Evolutionary conservation across 441 rosid genomes (phyloP).

Genomic region (Biscutella laevigata): DNA sequence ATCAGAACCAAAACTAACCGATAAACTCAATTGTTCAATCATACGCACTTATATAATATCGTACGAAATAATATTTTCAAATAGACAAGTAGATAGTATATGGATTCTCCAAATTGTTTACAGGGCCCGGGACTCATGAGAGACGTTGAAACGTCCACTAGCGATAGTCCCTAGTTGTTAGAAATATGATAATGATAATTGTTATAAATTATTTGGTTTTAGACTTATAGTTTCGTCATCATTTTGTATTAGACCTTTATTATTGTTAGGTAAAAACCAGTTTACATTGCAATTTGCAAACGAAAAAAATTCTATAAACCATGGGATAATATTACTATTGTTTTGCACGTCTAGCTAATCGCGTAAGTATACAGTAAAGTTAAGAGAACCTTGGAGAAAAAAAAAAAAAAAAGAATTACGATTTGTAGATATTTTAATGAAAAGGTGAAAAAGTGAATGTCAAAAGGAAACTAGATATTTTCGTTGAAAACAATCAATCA

Average conservation of each 20-base stretch:
- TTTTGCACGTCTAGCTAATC: background rate
- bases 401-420: background rate
- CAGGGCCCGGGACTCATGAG: constrained; percentile 12
- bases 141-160: constrained; percentile 29
- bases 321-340: too few relatives aligned
- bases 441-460: constrained; percentile 8
- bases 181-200: background rate
- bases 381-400: constrained; percentile 7
- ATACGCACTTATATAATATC: background rate
- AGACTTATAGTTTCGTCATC: constrained; percentile 5
- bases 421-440: constrained; percentile 10
- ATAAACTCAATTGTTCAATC: too few relatives aligned
- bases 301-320: too few relatives aligned
- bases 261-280: background rate
- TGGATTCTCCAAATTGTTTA: constrained; percentile 17
- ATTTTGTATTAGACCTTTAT: constrained; percentile 7
- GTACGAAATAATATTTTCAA: background rate
- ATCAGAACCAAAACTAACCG: too few relatives aligned
- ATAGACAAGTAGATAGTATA: constrained; percentile 15
- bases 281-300: too few relatives aligned
- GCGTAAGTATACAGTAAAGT: constrained; percentile 21
- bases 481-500: constrained; percentile 12
- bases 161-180: constrained; percentile 16
- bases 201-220: constrained; percentile 16
- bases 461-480: constrained; percentile 19